A percentile compares a stretch with the other conserved stretches of the same genome.
Conservation (phyloP, 2,329 filamentous ascomycete genomes). For the Colletotrichum brevisporum region DNA sequence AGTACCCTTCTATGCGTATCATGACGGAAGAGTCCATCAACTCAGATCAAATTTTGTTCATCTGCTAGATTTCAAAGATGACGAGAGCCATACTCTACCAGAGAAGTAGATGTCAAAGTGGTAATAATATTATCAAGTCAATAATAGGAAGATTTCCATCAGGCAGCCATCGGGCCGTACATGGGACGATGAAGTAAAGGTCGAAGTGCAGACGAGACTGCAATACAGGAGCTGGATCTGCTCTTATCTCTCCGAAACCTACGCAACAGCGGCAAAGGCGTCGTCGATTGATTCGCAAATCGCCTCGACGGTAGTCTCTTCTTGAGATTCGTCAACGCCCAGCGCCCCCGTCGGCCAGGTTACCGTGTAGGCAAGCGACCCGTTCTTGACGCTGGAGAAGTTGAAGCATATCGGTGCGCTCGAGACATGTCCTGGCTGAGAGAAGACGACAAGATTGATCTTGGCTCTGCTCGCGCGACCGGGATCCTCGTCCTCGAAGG, state of each 20-base stretch:
- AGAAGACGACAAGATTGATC: conserved; percentile 57
- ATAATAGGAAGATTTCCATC: no score
- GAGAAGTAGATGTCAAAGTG: no score
- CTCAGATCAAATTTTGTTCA: no score
- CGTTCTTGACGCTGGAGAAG: conserved; percentile 55
- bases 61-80: no score
- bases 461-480: conserved; percentile 12
- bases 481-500: conserved; percentile 47
- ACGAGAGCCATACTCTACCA: no score
- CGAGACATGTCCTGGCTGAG: conserved; percentile 57
- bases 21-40: no score
- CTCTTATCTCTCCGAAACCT: not conserved
- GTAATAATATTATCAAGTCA: no score
- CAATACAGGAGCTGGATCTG: no score
- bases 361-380: conserved; percentile 53
- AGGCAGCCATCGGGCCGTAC: no score
- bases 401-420: conserved; percentile 57
- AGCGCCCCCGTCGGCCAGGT: conserved; percentile 60
- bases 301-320: conserved; percentile 28
- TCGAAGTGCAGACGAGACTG: no score
- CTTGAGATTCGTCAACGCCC: conserved; percentile 51
- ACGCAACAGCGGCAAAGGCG: conserved; percentile 23
- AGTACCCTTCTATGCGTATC: no score
- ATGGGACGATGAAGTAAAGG: no score
- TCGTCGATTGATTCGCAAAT: conserved; percentile 36